Base-by-base conservation (phyloP, 768 basidiomycete genomes). In the Chiua virens region DNA sequence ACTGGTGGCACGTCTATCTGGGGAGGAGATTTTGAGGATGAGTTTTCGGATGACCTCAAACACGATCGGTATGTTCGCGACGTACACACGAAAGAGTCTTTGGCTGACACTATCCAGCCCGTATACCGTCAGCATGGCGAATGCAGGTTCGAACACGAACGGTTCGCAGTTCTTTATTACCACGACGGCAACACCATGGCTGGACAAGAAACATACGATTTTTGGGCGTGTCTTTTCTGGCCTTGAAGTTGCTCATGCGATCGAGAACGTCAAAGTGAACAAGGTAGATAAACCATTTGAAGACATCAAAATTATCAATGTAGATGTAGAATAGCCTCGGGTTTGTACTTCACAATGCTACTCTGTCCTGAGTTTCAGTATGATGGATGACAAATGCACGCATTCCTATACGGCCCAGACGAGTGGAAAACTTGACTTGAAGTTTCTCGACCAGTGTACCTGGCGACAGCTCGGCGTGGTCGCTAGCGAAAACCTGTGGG, bases 161-260 rank as follows among this genome's bases (percentile, higher is more conserved):
- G 96, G 94, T 0, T 94, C 91, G 2, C 96, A 99, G 65, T 99
- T 98, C 77, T 99, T 98, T 75, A 92, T 98, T 66, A 98, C 95
- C 8, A 97, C 94, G 5, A 94, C 86, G 3, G 87, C 94, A 8
- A 92, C 90, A 8, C 91, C 93, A 8, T 96, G 92, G 92, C 73
- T 96, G 55, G 92, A 97, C 70, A 87, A 82, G 69, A 92, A 91
- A 60, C 87, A 90, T 65, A 96, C 92, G 1, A 89, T 98, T 58
- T 98, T 98, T 60, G 96, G 95, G 1, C 82, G 93, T 21, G 91
- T 91, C 13, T 73, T 87, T 32, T 84, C 85, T 5, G 95, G 96
- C 6, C 73, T 96, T 45, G 95, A 97, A 68, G 87, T 96, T 23
- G 80, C 97, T 5, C 92, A 96, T 60, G 76, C 79, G 15, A 98